A percentile compares a stretch with the other conserved stretches of the same genome.
phyloP scores from a whole-genome alignment of 441 rosid genomes.

The Populus tomentosa region DNA sequence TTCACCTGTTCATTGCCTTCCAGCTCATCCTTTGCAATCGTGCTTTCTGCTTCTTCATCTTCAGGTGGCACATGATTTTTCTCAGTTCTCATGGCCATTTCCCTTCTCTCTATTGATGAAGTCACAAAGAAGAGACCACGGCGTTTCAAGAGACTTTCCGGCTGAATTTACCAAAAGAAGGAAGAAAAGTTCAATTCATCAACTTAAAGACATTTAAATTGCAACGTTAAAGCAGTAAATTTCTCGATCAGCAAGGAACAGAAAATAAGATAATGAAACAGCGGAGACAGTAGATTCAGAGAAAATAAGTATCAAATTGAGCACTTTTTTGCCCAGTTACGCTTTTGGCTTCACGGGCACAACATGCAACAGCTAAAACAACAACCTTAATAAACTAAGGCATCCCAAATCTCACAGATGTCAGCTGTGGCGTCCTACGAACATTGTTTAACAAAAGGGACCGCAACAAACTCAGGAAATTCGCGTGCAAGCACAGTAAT shows the following conservation, averaged over 20 bases:
- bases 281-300: not conserved
- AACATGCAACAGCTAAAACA: not conserved
- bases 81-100: constrained; percentile 39
- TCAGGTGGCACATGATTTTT: constrained; percentile 33
- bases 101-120: constrained; percentile 73
- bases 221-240: not conserved
- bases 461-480: no score
- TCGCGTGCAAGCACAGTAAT: no score
- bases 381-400: not conserved
- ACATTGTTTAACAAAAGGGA: not conserved
- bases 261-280: not conserved
- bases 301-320: not conserved
- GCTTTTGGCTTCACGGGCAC: not conserved
- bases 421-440: not conserved
- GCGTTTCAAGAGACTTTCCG: constrained; percentile 55
- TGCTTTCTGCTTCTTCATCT: constrained; percentile 30
- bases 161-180: constrained; percentile 34
- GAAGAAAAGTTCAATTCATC: not conserved
- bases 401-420: not conserved
- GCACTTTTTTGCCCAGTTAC: not conserved
- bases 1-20: constrained; percentile 38
- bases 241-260: not conserved
- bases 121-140: constrained; percentile 64
- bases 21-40: constrained; percentile 18
- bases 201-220: not conserved